Conservation (phyloP, 192 early-diverging fungal genomes). For the Endogone sp. region DNA sequence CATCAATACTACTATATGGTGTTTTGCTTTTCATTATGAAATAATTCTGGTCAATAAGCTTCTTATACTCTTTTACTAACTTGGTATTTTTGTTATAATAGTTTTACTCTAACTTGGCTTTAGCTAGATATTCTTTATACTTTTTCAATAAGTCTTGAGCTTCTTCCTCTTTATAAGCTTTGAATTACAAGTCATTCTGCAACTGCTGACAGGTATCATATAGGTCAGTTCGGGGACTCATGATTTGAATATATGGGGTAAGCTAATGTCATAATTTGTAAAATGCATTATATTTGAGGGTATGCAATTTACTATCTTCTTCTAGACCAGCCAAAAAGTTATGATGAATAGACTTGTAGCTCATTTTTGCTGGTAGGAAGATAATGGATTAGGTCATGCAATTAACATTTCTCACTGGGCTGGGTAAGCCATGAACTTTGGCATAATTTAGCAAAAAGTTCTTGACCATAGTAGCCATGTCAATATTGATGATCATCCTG, state of each 20-base stretch:
- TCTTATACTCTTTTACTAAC: background rate
- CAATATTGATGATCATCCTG: background rate
- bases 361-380: background rate
- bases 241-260: background rate
- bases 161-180: background rate
- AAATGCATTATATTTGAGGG: background rate
- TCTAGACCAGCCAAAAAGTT: background rate
- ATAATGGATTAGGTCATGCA: background rate
- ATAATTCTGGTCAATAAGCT: background rate
- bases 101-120: background rate
- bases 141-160: background rate
- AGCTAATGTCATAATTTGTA: background rate
- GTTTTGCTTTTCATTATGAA: background rate
- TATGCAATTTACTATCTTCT: background rate
- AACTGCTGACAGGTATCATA: background rate
- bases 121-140: background rate
- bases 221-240: background rate
- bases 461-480: background rate
- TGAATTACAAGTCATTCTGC: background rate
- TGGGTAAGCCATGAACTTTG: background rate
- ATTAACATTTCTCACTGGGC: background rate
- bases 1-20: background rate
- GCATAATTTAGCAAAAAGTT: background rate
- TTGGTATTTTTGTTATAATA: background rate
- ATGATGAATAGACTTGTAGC: background rate